Percentiles rank a stretch among this genome's conserved stretches.
These are phyloP conservation scores for Aethionema arabicum DNA, from an alignment of 345 rosid species.

Conservation along the genomic window DNA sequence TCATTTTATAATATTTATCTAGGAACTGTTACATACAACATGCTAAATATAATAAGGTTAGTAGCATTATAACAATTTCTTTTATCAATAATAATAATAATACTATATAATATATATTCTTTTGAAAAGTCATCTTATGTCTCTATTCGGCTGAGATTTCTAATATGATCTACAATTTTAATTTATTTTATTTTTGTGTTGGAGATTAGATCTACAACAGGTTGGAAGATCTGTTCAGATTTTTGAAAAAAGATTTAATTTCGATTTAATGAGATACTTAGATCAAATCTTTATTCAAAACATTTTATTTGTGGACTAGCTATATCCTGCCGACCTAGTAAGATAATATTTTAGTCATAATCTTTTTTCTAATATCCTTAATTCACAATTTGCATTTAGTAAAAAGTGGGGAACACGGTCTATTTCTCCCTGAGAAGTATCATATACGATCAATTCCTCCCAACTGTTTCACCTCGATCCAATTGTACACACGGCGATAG, in stretches of 20 bases:
- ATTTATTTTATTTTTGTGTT: constrained; percentile 1
- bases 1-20: neutral
- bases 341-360: no score
- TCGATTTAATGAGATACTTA: constrained; percentile 19
- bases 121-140: constrained; percentile 36
- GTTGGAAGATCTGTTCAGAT: constrained; percentile 41
- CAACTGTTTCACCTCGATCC: no score
- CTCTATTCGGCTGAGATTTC: constrained; percentile 28
- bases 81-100: no score
- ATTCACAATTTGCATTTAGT: no score
- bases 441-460: no score
- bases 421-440: no score
- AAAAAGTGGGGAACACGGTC: no score
- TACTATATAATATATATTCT: neutral
- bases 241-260: constrained; percentile 23
- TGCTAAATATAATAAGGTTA: constrained; percentile 16
- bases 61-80: constrained; percentile 9
- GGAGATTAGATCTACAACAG: constrained; percentile 34
- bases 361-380: no score
- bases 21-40: constrained; percentile 3
- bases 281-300: constrained; percentile 7
- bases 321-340: neutral
- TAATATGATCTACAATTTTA: constrained; percentile 19
- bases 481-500: no score
- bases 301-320: constrained; percentile 2